Evolutionary conservation across 768 basidiomycete genomes (phyloP).

Genomic region (Phanerochaete sordida): DNA sequence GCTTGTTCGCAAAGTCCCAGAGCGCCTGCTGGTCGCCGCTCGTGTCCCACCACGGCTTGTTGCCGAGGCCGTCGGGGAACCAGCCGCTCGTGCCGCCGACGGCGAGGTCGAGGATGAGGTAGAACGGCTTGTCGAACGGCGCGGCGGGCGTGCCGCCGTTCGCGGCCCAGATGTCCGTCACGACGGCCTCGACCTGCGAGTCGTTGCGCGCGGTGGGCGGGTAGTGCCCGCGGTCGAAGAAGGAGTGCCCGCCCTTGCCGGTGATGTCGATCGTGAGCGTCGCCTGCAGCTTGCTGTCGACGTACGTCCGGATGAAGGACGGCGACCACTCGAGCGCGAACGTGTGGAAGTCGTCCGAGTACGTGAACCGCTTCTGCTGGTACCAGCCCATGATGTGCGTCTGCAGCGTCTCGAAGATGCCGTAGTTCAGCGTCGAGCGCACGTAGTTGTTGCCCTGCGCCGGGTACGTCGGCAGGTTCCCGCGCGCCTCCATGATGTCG

Average conservation of each 20-base stretch:
- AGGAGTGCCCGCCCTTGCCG: slow-evolving; percentile 39
- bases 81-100: slow-evolving; percentile 78
- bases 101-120: slow-evolving; percentile 70
- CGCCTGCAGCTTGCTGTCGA: slow-evolving; percentile 48
- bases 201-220: slow-evolving; percentile 46
- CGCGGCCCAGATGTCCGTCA: slow-evolving; percentile 48
- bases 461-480: slow-evolving; percentile 40
- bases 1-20: slow-evolving; percentile 60
- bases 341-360: slow-evolving; percentile 46
- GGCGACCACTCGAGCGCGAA: slow-evolving; percentile 61
- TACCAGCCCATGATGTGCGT: slow-evolving; percentile 42
- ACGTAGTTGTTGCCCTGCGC: slow-evolving; percentile 44
- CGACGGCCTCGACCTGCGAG: slow-evolving; percentile 34
- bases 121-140: slow-evolving; percentile 61
- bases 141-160: slow-evolving; percentile 42
- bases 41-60: slow-evolving; percentile 63
- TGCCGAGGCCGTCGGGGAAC: slow-evolving; percentile 61
- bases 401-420: slow-evolving; percentile 43
- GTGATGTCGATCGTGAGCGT: slow-evolving; percentile 48
- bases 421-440: slow-evolving; percentile 66
- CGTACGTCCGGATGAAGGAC: slow-evolving; percentile 50
- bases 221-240: slow-evolving; percentile 51
- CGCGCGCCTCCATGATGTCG: slow-evolving; percentile 54
- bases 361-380: slow-evolving; percentile 41
- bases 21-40: slow-evolving; percentile 51